Conservation (phyloP, 2,329 filamentous ascomycete genomes). For the Cadophora sp. region DNA sequence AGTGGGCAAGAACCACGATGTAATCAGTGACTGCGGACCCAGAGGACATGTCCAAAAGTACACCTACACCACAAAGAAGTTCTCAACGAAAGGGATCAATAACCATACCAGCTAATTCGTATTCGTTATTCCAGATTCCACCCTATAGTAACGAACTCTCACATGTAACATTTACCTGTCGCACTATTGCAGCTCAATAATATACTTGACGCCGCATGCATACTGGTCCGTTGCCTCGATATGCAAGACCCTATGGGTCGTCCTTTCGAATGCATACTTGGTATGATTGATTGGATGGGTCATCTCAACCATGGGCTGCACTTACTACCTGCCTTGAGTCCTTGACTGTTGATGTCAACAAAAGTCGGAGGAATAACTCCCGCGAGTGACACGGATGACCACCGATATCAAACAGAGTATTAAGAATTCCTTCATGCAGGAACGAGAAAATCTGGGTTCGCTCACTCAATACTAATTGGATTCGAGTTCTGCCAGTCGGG, state of each 20-base stretch:
- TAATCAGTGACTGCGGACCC: not conserved
- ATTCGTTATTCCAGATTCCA: constrained; percentile 8
- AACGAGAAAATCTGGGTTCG: not conserved
- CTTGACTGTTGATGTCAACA: constrained; percentile 2
- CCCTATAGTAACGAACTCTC: not conserved
- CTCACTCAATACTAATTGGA: constrained; percentile 9
- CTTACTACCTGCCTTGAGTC: no score
- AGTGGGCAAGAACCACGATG: not conserved
- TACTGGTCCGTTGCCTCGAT: not conserved
- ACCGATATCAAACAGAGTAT: not conserved
- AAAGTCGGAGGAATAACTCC: not conserved
- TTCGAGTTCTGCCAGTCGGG: constrained; percentile 11
- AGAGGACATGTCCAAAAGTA: not conserved
- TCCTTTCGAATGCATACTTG: not conserved
- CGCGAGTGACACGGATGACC: not conserved
- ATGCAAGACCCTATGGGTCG: not conserved
- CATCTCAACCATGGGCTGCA: not conserved
- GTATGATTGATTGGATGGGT: not conserved
- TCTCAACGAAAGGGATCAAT: not conserved
- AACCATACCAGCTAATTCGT: not conserved
- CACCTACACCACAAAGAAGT: not conserved
- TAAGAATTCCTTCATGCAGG: constrained; percentile 9
- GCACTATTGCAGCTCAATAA: constrained; percentile 11
- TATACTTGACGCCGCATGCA: constrained; percentile 12
- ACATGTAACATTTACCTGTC: constrained; percentile 8